A percentile compares a stretch with the other conserved stretches of the same genome.
phyloP scores from a whole-genome alignment of 495 filamentous ascomycete species.

The Evansstolkia leycettana region DNA sequence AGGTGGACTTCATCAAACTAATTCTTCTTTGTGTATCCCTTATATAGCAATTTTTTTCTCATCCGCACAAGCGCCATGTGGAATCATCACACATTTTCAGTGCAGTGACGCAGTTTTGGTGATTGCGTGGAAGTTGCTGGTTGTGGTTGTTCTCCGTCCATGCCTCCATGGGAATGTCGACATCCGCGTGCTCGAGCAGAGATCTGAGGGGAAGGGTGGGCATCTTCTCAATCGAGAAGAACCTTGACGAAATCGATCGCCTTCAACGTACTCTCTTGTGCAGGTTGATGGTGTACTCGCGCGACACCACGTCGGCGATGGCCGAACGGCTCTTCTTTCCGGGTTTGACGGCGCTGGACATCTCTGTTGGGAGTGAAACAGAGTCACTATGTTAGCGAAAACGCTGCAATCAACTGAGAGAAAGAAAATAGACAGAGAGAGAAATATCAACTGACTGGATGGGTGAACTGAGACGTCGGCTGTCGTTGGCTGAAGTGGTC shows the following conservation, averaged over 20 bases:
- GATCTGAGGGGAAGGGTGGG: too few relatives aligned
- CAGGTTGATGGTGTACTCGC: constrained; percentile 99
- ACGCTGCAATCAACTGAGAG: background rate
- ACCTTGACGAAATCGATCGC: constrained; percentile 5
- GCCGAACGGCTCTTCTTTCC: constrained; percentile 83
- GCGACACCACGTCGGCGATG: constrained; percentile 94
- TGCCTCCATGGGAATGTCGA: constrained; percentile 9
- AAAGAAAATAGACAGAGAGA: background rate
- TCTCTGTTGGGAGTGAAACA: constrained; percentile 35
- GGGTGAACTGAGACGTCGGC: constrained; percentile 24
- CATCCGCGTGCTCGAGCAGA: background rate
- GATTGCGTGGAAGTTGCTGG: background rate
- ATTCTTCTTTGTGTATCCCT: constrained; percentile 25
- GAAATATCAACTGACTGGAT: constrained; percentile 23
- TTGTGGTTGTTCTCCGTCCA: constrained; percentile 14
- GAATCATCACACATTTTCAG: too few relatives aligned
- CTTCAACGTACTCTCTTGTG: constrained; percentile 91
- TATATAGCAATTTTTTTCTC: constrained; percentile 1
- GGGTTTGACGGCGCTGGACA: constrained; percentile 49
- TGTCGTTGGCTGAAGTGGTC: constrained; percentile 33
- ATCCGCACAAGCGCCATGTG: too few relatives aligned
- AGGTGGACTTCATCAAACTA: constrained; percentile 65
- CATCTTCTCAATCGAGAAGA: background rate
- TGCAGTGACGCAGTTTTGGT: too few relatives aligned
- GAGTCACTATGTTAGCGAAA: constrained; percentile 5